Conservation (phyloP, 148 eudicot genomes). For the Cornus florida region DNA sequence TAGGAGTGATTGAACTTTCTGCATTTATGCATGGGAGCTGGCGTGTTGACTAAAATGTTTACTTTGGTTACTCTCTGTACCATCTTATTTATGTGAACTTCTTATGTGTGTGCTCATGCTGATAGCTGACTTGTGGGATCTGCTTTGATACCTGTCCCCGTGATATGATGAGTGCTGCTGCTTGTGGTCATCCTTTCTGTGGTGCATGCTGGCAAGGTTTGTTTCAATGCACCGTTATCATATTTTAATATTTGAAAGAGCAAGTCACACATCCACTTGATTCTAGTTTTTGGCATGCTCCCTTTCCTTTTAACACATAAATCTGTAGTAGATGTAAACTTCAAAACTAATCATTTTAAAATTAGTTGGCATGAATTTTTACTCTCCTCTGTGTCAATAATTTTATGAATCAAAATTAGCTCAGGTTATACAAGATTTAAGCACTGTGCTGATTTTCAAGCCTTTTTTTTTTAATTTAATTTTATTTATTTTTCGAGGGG, state of each 20-base stretch:
- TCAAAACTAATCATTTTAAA: neutral
- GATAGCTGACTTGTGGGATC: conserved; percentile 79
- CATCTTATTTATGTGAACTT: neutral
- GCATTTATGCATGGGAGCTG: neutral
- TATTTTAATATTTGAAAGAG: neutral
- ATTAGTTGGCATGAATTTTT: neutral
- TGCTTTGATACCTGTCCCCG: conserved; percentile 71
- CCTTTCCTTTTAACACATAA: neutral
- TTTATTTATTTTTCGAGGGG: too few relatives aligned
- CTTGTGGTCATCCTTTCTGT: conserved; percentile 92
- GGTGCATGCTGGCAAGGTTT: conserved; percentile 77
- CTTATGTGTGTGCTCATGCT: neutral
- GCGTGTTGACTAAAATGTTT: neutral
- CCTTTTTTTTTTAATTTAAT: neutral
- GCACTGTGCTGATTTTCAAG: neutral
- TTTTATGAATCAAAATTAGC: neutral
- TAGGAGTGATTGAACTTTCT: neutral
- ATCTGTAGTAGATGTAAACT: neutral
- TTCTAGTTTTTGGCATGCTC: neutral
- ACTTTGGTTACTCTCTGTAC: neutral
- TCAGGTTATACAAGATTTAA: too few relatives aligned
- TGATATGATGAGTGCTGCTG: conserved; percentile 55
- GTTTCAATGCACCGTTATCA: conserved; percentile 9
- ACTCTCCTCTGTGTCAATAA: neutral
- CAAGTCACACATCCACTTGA: too few relatives aligned